phyloP scores from a whole-genome alignment of 177 flowering plant species.

The Vitis hybrid region DNA sequence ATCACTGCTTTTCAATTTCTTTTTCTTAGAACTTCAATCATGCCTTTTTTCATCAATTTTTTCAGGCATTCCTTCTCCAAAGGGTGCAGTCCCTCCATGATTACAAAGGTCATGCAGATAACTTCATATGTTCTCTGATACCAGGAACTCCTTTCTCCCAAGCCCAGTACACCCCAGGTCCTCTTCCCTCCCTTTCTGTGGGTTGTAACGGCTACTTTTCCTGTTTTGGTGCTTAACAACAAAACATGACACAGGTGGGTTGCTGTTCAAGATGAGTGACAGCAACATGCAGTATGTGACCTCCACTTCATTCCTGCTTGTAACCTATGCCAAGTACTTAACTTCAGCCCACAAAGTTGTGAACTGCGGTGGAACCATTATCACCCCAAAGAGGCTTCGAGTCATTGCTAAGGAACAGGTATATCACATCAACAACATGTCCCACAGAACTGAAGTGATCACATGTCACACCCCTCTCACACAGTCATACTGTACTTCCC shows the following conservation, averaged over 20 bases:
- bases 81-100: slow-evolving; percentile 74
- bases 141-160: slow-evolving; percentile 72
- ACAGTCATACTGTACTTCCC: too few species aligned
- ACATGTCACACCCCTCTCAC: too few species aligned
- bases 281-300: slow-evolving; percentile 95
- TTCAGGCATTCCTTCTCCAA: slow-evolving; percentile 81
- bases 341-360: slow-evolving; percentile 59
- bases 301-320: slow-evolving; percentile 78
- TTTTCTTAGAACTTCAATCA: neutral
- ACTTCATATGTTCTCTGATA: slow-evolving; percentile 74
- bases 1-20: neutral
- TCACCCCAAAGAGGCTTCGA: slow-evolving; percentile 66
- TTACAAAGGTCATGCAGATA: slow-evolving; percentile 90
- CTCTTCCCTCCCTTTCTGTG: slow-evolving; percentile 10
- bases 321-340: slow-evolving; percentile 90
- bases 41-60: slow-evolving; percentile 4
- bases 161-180: slow-evolving; percentile 84
- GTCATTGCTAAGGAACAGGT: slow-evolving; percentile 87
- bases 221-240: slow-evolving; percentile 2
- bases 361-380: slow-evolving; percentile 59
- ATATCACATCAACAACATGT: neutral
- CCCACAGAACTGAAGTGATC: neutral
- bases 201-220: slow-evolving; percentile 28
- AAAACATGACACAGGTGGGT: slow-evolving; percentile 60
- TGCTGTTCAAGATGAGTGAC: slow-evolving; percentile 79